Base-by-base conservation (phyloP, 352 stramenopile species). In the Pythium scleroteichum region DNA sequence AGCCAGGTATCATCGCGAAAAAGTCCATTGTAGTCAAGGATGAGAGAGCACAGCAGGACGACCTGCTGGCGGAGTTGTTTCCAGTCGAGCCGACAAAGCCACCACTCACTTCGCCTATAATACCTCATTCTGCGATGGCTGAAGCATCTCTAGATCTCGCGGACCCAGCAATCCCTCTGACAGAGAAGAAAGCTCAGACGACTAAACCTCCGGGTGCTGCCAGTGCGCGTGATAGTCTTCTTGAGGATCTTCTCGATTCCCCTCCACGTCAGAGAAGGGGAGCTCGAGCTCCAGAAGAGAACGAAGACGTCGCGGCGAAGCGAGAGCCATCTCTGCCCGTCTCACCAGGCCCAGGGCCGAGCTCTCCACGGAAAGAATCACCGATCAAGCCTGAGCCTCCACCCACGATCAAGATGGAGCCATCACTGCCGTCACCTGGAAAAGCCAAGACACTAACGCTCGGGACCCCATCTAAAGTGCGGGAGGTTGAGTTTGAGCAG, bases 401-500 rank as follows among this genome's bases (percentile, higher is more conserved):
- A 14, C 46, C 51, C 17, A 23, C 56, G 46, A 10, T 22, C 1
- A 51, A 35, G 26, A 22, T 17, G 13, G 27, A 50, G 13, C 44
- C 48, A 17, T 20, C 47, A 20, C 39, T 47, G 24, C 46, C 49
- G 3, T 72, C 65, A n/a, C 59, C 59, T 14, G 75, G 66, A 14
- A 71, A 79, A 59, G 64, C 77, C 6, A 72, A 84, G 51, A 79
- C 72, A 14, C 38, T 82, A 4, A 59, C 47, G 20, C 9, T 66
- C 23, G 63, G 63, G 2, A 71, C 72, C 5, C 55, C 72, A 2
- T 69, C 66, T 9, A 80, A 72, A 42, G 81, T 82, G 41, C 77
- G 75, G 4, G 78, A 88, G 42, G 70, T 62, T 13, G 78, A 87
- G 33, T 90, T 88, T 39, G 80, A 90, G 53, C 80, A 85, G 58